Conservation (phyloP, 805 yeast genomes). For the Ogataea trehalophila region DNA sequence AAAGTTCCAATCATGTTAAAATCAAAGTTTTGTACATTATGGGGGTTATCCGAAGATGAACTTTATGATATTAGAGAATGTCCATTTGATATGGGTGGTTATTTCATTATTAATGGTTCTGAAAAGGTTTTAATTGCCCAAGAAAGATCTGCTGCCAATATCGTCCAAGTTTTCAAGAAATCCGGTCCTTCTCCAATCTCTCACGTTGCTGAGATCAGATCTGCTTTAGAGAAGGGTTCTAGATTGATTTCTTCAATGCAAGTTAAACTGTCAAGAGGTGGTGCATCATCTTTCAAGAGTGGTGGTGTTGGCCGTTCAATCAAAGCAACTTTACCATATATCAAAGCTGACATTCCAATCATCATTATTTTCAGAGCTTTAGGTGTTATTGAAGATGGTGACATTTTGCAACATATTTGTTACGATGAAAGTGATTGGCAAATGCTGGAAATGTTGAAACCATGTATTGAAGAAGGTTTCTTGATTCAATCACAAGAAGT, state of each 20-base stretch:
- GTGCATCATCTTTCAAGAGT: conserved; percentile 40
- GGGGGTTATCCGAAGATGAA: conserved; percentile 87
- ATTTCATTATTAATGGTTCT: conserved; percentile 96
- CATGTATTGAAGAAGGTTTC: conserved; percentile 98
- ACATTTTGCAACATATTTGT: conserved; percentile 95
- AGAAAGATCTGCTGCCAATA: conserved; percentile 97
- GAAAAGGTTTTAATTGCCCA: conserved; percentile 98
- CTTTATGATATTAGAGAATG: conserved; percentile 95
- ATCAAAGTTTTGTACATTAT: conserved; percentile 90
- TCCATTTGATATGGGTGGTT: conserved; percentile 99
- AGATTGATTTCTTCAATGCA: conserved; percentile 91
- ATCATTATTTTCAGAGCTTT: conserved; percentile 96
- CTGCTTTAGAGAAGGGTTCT: conserved; percentile 96
- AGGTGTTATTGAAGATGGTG: conserved; percentile 99
- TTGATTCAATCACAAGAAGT: conserved; percentile 97
- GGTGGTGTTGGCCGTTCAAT: conserved; percentile 74
- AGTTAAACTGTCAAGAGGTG: conserved; percentile 66
- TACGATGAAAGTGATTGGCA: conserved; percentile 99
- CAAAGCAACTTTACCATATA: conserved; percentile 93
- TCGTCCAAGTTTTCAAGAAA: conserved; percentile 96
- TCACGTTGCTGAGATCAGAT: conserved; percentile 93
- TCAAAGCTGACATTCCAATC: conserved; percentile 94
- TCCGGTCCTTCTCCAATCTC: conserved; percentile 96
- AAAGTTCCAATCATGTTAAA: conserved; percentile 97
- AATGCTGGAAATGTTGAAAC: conserved; percentile 98